Base-by-base conservation (phyloP, 768 basidiomycete genomes). In the Hygrocybe coccinea region DNA sequence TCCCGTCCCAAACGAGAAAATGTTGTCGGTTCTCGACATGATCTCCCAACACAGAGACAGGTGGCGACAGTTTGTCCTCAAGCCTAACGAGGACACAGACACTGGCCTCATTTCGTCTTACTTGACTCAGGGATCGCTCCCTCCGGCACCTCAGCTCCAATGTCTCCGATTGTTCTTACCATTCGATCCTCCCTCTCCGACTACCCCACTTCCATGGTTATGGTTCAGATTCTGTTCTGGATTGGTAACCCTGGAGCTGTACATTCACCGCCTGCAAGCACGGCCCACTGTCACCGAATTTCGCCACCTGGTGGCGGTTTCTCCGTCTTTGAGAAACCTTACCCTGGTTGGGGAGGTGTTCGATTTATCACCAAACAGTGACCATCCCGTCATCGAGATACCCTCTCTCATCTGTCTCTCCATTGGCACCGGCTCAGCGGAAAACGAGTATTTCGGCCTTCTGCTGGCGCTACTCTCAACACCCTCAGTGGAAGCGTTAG, bases 71-170 rank as follows among this genome's bases (percentile, higher is more conserved):
- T 46, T 46, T 22, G 44, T 22, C 11, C 44, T 46, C 44, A 46
- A 46, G 21, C 44, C 44, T 12, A n/a, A 46, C 21, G 44, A 46
- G 44, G 44, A 46, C 44, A 46, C 44, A 22, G 44, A 46, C 44
- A 46, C 44, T 5, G 22, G 22, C 22, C 44, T 46, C n/a, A 46
- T 46, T 9, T 46, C 44, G 5, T 19, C 44, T 2, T 22, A 46
- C 12, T 17, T 46, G 17, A 11, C 44, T 12, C 17, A 46, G 21
- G 29, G 22, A 46, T 46, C 22, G 17, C 17, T 46, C 21, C 17
- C 21, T 46, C 44, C 44, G 17, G 11, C 15, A 46, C 21, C 29
- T 29, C 29, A 29, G 29, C 44, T 46, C 44, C 15, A 46, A 12
- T 46, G 44, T 46, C 44, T 46, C 21, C 15, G 44, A 19, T 22